Base-by-base conservation (phyloP, 176 grass and related monocot genomes). In the Oryza longistaminata region DNA sequence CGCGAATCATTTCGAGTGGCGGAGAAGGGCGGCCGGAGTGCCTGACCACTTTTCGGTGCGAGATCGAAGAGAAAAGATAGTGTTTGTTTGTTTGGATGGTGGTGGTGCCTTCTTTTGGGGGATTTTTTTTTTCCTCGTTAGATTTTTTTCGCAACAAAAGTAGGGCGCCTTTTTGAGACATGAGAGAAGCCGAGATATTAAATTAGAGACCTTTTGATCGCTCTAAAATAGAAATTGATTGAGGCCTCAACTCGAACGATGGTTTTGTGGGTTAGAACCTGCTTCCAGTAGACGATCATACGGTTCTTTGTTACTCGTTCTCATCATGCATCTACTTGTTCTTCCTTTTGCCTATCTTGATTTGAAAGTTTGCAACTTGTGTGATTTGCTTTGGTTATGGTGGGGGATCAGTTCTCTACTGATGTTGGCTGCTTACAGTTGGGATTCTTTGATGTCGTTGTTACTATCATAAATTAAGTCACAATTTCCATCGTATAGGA, bases 61-160 rank as follows among this genome's bases (percentile, higher is more conserved):
- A 78, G 73, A 86, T 90, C 68, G 15, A 25, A 77, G 13, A 7
- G 33, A 60, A 37, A 86, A 86, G 58, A 73, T 22, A 9, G 60
- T 33, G 13, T 73, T 12, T 48, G n/a, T 74, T 12, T 48, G n/a
- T 74, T 19, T 49, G 19, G 66, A 31, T 21, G 83, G 73, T 49
- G 26, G 26, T 40, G 16, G 77, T 55, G 75, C 68, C 62, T 72
- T 27, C 39, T 83, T 79, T 83, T 61, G 5, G 50, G 16, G 70
- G 80, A 87, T 68, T 64, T n/a, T 83, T 82, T 42, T n/a, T 71
- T 24, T 29, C 5, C n/a, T 33, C 68, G 29, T 31, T 31, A 22
- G 74, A 71, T 81, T 82, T 89, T 39, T 60, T 78, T 21, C 40
- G 40, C 70, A 61, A 78, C 44, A 55, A 83, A 90, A 74, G 84